A percentile compares a stretch with the other conserved stretches of the same genome.
Conservation (phyloP, 2,329 filamentous ascomycete genomes). For the Immersiporthe knoxdaviesiana region DNA sequence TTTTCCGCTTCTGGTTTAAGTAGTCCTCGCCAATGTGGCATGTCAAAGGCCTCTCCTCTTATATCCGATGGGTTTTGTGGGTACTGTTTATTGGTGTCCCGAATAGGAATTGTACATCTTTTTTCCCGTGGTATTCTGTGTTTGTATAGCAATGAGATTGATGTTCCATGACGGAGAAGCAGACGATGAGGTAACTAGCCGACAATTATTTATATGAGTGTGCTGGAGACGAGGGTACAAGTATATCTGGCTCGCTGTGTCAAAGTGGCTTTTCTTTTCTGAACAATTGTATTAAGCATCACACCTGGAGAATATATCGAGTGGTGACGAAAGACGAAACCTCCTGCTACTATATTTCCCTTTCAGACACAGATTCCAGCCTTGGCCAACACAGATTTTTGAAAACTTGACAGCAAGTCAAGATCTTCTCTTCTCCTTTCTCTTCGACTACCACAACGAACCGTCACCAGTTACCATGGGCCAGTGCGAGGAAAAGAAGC, state of each 20-base stretch:
- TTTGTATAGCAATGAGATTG: background rate
- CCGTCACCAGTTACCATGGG: background rate
- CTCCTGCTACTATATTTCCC: no score
- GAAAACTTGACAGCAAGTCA: no score
- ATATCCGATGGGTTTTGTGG: background rate
- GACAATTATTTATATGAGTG: no score
- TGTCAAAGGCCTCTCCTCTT: background rate
- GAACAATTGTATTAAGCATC: background rate
- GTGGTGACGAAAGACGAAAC: no score
- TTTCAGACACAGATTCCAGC: no score
- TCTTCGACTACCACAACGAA: background rate
- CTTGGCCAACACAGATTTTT: background rate
- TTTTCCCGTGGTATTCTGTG: background rate
- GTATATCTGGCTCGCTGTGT: background rate
- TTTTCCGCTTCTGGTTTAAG: constrained; percentile 21
- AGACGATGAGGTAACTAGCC: no score
- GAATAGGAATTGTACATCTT: background rate
- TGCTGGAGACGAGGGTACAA: background rate
- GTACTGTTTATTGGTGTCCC: background rate
- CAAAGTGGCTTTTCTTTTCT: background rate
- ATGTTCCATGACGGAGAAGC: background rate
- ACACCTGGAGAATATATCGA: no score
- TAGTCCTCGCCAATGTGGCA: background rate
- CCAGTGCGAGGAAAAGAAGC: background rate
- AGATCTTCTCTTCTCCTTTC: no score